Percentiles rank a stretch among this genome's conserved stretches.
Evolutionary conservation across 305 asterid genomes (phyloP).

Genomic region (Fraxinus angustifolia): DNA sequence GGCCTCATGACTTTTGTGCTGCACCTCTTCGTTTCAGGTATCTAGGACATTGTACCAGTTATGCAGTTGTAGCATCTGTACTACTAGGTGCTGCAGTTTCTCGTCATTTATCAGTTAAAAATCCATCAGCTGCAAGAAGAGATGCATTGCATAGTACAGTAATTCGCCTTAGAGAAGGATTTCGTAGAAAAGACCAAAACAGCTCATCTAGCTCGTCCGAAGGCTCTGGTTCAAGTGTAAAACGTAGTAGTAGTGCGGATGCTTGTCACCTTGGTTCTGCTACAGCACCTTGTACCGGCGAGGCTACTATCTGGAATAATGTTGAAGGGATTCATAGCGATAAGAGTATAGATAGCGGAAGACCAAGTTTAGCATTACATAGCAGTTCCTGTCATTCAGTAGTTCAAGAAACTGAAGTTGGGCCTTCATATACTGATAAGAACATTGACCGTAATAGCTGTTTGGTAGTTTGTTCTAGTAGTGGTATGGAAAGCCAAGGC

Average conservation of each 20-base stretch:
- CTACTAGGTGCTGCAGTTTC: constrained; percentile 95
- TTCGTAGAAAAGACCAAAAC: constrained; percentile 82
- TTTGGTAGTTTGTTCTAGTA: constrained; percentile 82
- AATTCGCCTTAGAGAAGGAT: constrained; percentile 92
- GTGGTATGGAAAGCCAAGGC: constrained; percentile 96
- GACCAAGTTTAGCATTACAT: constrained; percentile 76
- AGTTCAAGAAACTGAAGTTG: constrained; percentile 90
- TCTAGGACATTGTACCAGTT: constrained; percentile 94
- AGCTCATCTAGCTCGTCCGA: constrained; percentile 96
- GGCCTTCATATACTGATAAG: constrained; percentile 70
- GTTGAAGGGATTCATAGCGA: constrained; percentile 86
- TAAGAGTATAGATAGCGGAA: constrained; percentile 89
- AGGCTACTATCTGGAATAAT: constrained; percentile 70
- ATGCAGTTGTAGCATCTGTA: constrained; percentile 95
- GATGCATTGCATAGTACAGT: constrained; percentile 98
- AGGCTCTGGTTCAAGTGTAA: constrained; percentile 96
- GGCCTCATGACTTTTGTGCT: constrained; percentile 15
- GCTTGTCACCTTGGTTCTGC: constrained; percentile 79
- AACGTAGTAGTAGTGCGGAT: constrained; percentile 98
- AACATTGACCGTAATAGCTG: constrained; percentile 58
- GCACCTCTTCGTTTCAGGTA: constrained; percentile 51
- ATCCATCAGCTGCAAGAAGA: constrained; percentile 92
- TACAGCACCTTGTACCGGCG: constrained; percentile 68
- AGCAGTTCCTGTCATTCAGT: constrained; percentile 90
- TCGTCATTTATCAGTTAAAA: constrained; percentile 81